phyloP scores from a whole-genome alignment of 164 flowering plant species.

The Aristolochia californica region DNA sequence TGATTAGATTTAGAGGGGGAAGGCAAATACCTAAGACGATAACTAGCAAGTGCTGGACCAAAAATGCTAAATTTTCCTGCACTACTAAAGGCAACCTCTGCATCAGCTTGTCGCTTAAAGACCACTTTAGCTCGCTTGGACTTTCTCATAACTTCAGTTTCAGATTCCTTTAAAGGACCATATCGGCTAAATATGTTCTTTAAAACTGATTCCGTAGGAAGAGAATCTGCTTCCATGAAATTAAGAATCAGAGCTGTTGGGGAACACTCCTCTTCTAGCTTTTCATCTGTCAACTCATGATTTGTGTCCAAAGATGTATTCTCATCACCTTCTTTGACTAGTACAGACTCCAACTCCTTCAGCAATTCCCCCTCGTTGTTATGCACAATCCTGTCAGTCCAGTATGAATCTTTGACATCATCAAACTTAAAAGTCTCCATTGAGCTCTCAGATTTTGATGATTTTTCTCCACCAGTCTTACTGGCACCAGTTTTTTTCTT shows the following conservation, averaged over 20 bases:
- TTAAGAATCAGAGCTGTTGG: constrained; percentile 57
- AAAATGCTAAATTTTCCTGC: constrained; percentile 70
- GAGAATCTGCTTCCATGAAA: constrained; percentile 46
- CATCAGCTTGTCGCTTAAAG: constrained; percentile 52
- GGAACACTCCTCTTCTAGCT: constrained; percentile 17
- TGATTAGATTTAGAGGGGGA: constrained; percentile 23
- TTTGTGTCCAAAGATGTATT: constrained; percentile 8
- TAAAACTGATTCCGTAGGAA: constrained; percentile 51
- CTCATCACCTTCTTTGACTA: background rate
- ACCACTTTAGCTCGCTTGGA: constrained; percentile 60
- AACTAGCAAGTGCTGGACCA: constrained; percentile 77
- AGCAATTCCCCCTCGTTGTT: constrained; percentile 29
- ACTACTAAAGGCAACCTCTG: constrained; percentile 86
- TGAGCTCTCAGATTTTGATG: constrained; percentile 10
- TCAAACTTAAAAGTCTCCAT: constrained; percentile 26
- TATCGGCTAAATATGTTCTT: constrained; percentile 52
- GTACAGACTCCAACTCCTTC: constrained; percentile 1
- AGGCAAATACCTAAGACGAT: constrained; percentile 42
- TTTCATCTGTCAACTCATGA: constrained; percentile 18
- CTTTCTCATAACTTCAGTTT: constrained; percentile 54
- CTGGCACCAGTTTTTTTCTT: constrained; percentile 1
- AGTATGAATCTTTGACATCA: constrained; percentile 28
- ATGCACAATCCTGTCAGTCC: constrained; percentile 31
- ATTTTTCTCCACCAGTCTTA: constrained; percentile 3
- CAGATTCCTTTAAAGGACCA: constrained; percentile 53